These are phyloP conservation scores for Gossypium gossypioides DNA, from an alignment of 441 rosid genomes.

Conservation along the genomic window DNA sequence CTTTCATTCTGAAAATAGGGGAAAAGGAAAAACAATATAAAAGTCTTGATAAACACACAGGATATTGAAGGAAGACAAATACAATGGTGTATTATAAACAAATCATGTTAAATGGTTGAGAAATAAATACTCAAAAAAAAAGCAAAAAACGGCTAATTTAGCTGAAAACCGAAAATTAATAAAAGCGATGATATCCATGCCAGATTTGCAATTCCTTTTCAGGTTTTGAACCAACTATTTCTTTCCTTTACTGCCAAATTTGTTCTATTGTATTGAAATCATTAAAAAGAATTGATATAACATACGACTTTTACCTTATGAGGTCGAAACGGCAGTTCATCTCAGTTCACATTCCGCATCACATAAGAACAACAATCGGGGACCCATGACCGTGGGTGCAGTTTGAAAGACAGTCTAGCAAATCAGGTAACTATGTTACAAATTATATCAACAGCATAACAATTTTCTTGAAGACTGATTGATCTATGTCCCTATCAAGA, in stretches of 20 bases:
- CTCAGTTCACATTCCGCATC: neutral
- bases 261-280: neutral
- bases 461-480: neutral
- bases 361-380: neutral
- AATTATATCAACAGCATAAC: neutral
- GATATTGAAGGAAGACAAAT: neutral
- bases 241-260: neutral
- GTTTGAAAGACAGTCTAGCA: neutral
- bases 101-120: neutral
- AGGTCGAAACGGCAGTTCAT: neutral
- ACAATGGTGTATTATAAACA: neutral
- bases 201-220: neutral
- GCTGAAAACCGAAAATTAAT: neutral
- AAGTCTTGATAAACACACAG: neutral
- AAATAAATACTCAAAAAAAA: neutral
- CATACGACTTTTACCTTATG: neutral
- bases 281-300: neutral
- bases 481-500: neutral
- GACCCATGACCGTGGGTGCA: too few species aligned
- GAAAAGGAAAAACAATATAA: neutral
- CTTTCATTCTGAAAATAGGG: slow-evolving; percentile 5
- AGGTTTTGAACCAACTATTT: neutral
- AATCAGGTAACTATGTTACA: neutral
- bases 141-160: neutral
- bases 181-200: neutral